Base-by-base conservation (phyloP, 2,329 filamentous ascomycete species). In the Xylariales sp. region DNA sequence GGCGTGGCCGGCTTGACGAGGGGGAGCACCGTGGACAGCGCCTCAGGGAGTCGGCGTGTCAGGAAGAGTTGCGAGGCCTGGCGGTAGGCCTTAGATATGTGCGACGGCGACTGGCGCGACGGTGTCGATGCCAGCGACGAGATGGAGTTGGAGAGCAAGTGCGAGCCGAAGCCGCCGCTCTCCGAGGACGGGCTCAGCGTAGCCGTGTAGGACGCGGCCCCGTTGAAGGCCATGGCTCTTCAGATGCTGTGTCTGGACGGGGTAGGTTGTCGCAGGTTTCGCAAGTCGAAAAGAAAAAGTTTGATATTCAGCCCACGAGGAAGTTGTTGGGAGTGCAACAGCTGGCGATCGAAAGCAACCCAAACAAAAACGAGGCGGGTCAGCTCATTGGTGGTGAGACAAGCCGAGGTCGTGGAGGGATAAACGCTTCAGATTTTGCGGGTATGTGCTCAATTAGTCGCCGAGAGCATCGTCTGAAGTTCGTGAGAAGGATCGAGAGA, bases 41-140 rank as follows among this genome's bases (percentile, higher is more conserved):
- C 87, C 65, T 98, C 93, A 50, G 88, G 86, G 38, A 97, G 72
- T 33, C 91, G 86, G 61, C 93, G 89, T 61, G 93, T 98, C 43
- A 98, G 75, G 66, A 95, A 98, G 17, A 97, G 77, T 47, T 93
- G 90, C 6, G 89, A 94, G 21, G 93, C 87, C 67, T 95, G 89
- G 49, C 91, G 88, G 67, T 97, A 97, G 20, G 85, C 85, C 64
- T 93, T 93, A 50, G 91, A 93, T 54, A 95, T 85, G 54, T 86
- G 79, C 33, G 79, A 83, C 30, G 81, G 72, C 25, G 74, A 73
- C 38, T 81, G 78, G 37, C 82, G 81, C 29, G 74, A 65, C 18
- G 74, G 67, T 17, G 74, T 67, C 19, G 69, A 66, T 8, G 25
- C 21, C 33, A 88, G 69, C 40, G 81, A 85, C 38, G 83, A 79